Conservation (phyloP, 2,329 filamentous ascomycete genomes). For the Fusarium oxysporum region DNA sequence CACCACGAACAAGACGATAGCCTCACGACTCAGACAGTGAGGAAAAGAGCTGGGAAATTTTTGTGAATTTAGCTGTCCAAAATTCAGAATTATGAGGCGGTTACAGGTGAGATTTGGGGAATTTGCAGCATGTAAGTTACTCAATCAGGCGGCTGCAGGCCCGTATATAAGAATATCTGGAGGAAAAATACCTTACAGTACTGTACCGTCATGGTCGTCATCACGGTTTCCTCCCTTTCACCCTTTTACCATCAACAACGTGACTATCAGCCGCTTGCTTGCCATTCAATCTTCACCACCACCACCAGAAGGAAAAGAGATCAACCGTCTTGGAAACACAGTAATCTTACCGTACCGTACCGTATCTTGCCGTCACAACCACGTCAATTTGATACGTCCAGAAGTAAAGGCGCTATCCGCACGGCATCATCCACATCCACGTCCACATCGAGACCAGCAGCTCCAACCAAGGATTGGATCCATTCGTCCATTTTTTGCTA, state of each 20-base stretch:
- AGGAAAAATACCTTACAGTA: background rate
- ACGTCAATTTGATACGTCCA: conserved; percentile 27
- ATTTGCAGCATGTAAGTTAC: background rate
- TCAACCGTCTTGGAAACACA: background rate
- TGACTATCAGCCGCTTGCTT: conserved; percentile 38
- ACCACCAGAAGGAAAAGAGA: background rate
- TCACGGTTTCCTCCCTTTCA: background rate
- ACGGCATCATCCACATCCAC: conserved; percentile 26
- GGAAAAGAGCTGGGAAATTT: background rate
- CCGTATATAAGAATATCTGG: conserved; percentile 37
- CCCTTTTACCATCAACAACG: conserved; percentile 20
- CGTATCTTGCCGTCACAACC: conserved; percentile 30
- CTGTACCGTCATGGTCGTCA: conserved; percentile 8
- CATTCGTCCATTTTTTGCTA: background rate
- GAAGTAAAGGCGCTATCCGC: conserved; percentile 21
- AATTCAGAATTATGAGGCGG: background rate
- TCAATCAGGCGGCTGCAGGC: conserved; percentile 5
- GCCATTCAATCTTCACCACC: background rate
- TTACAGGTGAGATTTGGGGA: background rate
- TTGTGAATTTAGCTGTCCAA: background rate
- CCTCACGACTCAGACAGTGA: background rate
- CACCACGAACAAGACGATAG: conserved; percentile 15
- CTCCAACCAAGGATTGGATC: conserved; percentile 12
- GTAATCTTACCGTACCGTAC: background rate
- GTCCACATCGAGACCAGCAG: conserved; percentile 4